These are phyloP conservation scores for Penicillium sp. DNA, from an alignment of 2,329 filamentous ascomycete species.

Conservation along the genomic window DNA sequence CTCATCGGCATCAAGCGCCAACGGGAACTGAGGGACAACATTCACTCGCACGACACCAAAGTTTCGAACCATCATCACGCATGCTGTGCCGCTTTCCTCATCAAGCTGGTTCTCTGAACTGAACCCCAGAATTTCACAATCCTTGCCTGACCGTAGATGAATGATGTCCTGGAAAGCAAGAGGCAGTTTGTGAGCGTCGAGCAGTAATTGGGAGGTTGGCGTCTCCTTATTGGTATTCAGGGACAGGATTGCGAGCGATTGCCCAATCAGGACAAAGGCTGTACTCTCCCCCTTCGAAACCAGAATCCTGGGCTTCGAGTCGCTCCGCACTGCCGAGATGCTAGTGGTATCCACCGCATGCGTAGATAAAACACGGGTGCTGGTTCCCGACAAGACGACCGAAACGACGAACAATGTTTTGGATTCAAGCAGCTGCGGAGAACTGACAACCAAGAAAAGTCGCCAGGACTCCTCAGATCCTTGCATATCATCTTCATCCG, in stretches of 20 bases:
- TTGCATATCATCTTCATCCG: conserved; percentile 49
- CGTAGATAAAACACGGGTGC: conserved; percentile 63
- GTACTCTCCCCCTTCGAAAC: conserved; percentile 78
- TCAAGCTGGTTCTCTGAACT: conserved; percentile 49
- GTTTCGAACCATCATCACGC: conserved; percentile 58
- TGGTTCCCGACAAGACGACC: conserved; percentile 60
- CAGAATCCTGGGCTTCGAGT: conserved; percentile 66
- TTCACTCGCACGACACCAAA: conserved; percentile 61
- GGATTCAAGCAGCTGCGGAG: conserved; percentile 52
- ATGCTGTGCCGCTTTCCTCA: conserved; percentile 44
- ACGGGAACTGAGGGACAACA: conserved; percentile 37
- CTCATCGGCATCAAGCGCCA: conserved; percentile 52
- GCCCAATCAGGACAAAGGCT: conserved; percentile 78
- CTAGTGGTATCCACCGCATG: conserved; percentile 69
- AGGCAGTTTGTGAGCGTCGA: conserved; percentile 64
- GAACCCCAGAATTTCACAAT: conserved; percentile 53
- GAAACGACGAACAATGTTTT: conserved; percentile 77
- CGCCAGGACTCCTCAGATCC: conserved; percentile 52
- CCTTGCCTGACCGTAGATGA: conserved; percentile 64
- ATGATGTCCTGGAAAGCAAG: conserved; percentile 83
- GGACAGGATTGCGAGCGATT: conserved; percentile 76
- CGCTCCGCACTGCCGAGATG: conserved; percentile 47
- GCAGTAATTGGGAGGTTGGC: conserved; percentile 74
- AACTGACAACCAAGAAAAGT: conserved; percentile 63
- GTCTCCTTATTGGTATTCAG: conserved; percentile 68